These are phyloP conservation scores for Hypoxylon perforatum DNA, from an alignment of 495 filamentous ascomycete species.

Conservation along the genomic window DNA sequence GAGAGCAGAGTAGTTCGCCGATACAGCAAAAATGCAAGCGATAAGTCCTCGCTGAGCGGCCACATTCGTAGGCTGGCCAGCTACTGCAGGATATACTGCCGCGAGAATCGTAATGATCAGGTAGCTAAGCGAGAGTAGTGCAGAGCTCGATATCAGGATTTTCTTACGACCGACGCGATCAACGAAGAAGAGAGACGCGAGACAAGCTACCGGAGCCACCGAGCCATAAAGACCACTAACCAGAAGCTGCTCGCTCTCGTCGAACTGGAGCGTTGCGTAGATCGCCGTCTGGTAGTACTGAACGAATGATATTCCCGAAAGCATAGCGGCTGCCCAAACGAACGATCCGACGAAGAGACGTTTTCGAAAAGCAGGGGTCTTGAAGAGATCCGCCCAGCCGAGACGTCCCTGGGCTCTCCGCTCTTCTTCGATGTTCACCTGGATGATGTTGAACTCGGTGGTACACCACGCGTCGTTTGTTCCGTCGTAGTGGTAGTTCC, in stretches of 20 bases:
- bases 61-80: slow-evolving; percentile 49
- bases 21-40: slow-evolving; percentile 68
- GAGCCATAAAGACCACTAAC: slow-evolving; percentile 65
- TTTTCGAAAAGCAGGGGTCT: slow-evolving; percentile 57
- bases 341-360: slow-evolving; percentile 64
- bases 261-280: slow-evolving; percentile 60
- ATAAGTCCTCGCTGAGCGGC: slow-evolving; percentile 61
- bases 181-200: slow-evolving; percentile 62
- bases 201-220: slow-evolving; percentile 62
- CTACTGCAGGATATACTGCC: slow-evolving; percentile 57
- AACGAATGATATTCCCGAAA: slow-evolving; percentile 64
- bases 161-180: slow-evolving; percentile 64
- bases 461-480: slow-evolving; percentile 57
- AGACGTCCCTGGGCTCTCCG: slow-evolving; percentile 44
- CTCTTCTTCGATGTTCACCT: slow-evolving; percentile 56
- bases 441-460: slow-evolving; percentile 60
- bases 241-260: slow-evolving; percentile 59
- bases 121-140: slow-evolving; percentile 52
- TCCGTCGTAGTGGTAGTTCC: slow-evolving; percentile 57
- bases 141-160: slow-evolving; percentile 62
- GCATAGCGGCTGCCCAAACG: slow-evolving; percentile 64
- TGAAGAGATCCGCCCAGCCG: slow-evolving; percentile 59
- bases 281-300: slow-evolving; percentile 63
- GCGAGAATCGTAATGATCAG: slow-evolving; percentile 64
- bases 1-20: slow-evolving; percentile 65